Base-by-base conservation (phyloP, 306 rosid genomes). In the Glycyrrhiza uralensis region DNA sequence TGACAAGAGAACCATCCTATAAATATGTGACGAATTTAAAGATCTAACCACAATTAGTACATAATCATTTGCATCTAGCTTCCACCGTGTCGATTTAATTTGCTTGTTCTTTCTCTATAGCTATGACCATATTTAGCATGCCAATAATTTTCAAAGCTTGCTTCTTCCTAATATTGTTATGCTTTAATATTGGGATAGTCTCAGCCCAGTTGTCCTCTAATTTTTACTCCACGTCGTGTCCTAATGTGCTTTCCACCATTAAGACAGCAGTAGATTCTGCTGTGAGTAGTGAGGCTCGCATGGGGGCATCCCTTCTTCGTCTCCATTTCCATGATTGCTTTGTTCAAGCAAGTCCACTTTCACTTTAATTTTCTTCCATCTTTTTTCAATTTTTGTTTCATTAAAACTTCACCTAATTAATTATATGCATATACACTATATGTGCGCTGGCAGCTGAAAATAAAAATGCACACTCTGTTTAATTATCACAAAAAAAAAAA, bases 231-330 rank as follows among this genome's bases (percentile, higher is more conserved):
- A 64, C 73, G 57, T 60, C 89, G 0, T 89, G 96, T 29, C 86
- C 89, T 10, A 70, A 62, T 2, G 96, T 57, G 1, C 83, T 84
- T 56, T 52, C 90, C 56, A 85, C 81, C 45, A 85, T 89, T 49
- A 85, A 77, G 56, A 39, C 71, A 0, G 81, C 66, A 0, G 82
- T 87, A 6, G 32, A 26, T 14, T 28, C 83, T 5, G 92, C 89
- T 3, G 86, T 89, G 3, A 35, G 19, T 4, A 61, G 5, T 0
- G 96, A 89, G 65, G 50, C 83, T 75, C 96, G 96, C 58, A 87
- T 87, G 96, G 96, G 96, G 2, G 92, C 96, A 0, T 87, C 90
- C n/a, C 30, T 89, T 18, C 92, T 89, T 13, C 96, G 96, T 46
- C 92, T 89, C 14, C 92, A 89, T 62, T 89, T 89, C 47, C 96